Evolutionary conservation across 2,329 filamentous ascomycete species (phyloP).

Genomic region (Fusarium sp.): DNA sequence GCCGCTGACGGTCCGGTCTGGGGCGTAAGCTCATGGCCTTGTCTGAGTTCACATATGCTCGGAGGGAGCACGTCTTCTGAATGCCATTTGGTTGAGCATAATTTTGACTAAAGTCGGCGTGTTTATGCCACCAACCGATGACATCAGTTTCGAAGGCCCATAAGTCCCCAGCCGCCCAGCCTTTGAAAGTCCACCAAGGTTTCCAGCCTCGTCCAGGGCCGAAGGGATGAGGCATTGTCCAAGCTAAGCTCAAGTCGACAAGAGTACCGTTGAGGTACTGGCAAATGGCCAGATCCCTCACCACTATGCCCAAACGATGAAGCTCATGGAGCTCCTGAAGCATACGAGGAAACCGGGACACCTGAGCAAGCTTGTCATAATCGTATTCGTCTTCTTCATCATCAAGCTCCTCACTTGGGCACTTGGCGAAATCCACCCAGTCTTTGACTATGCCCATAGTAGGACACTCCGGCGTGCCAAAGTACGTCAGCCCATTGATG

Average conservation of each 20-base stretch:
- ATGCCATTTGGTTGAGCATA: neutral
- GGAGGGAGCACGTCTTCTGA: neutral
- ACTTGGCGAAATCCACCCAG: constrained; percentile 9
- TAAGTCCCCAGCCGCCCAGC: constrained; percentile 16
- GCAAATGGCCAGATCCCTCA: neutral
- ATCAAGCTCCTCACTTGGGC: neutral
- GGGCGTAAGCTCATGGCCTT: neutral
- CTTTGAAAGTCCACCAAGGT: constrained; percentile 14
- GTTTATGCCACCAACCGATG: neutral
- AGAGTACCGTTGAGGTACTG: constrained; percentile 26
- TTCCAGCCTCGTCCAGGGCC: neutral
- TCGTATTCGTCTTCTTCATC: too few species aligned
- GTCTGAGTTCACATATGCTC: neutral
- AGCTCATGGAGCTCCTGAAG: constrained; percentile 2
- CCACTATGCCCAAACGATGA: constrained; percentile 10
- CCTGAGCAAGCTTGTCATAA: neutral
- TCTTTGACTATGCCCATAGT: constrained; percentile 18
- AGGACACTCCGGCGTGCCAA: too few species aligned
- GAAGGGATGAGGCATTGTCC: constrained; percentile 9
- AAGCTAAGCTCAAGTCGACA: constrained; percentile 3
- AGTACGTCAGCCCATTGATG: too few species aligned
- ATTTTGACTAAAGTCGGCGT: neutral
- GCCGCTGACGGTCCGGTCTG: neutral
- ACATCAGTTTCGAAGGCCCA: neutral
- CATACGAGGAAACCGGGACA: constrained; percentile 5